Evolutionary conservation across 2,329 filamentous ascomycete genomes (phyloP), one percentile per base, ranked within the genome.

Genomic region (Uncinocarpus reesii): DNA sequence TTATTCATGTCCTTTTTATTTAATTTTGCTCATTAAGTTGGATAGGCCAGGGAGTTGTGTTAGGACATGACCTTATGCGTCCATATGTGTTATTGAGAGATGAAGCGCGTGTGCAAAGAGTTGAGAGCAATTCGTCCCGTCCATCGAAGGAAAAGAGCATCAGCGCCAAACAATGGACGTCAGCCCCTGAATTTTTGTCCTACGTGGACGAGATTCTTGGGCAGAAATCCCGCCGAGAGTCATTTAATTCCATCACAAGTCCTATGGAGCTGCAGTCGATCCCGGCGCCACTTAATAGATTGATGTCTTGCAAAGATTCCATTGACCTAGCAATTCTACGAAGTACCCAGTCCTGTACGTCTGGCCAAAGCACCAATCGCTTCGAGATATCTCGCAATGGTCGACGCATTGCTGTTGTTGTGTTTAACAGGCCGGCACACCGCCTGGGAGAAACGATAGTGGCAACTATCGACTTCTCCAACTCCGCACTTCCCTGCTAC

Each of bases 301-400:
- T 40, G 15, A 49, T 52, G 20, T 80, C 78, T 1, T 83, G 77
- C 53, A 90, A 87, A 61, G 88, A 95, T 58, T 81, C 86, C 16
- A 95, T 98, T 58, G 86, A 95, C 61, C 75, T 94, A 52, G 81
- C 92, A 10, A 95, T 96, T 51, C 74, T 95, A 46, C 81, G 86
- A 55, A 88, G 86, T 61, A 87, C 87, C 56, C 70, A 82, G 56
- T 75, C 79, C 0, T 72, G 73, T 2, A 75, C 79, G 37, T 77
- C 79, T n/a, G 80, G 82, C 29, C 83, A 87, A 57, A 89, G 85
- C 60, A 79, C 83, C n/a, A 95, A 95, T 59, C 81, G 88, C 32
- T 98, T 96, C 63, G 89, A 95, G 62, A 96, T 98, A 62, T 83
- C 90, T 10, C 84, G 90, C 11, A 89, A 88, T 59, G 89, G 89